Evolutionary conservation across 495 filamentous ascomycete species (phyloP), one percentile per base, ranked within the genome.

Genomic region (Trichoderma reesei): DNA sequence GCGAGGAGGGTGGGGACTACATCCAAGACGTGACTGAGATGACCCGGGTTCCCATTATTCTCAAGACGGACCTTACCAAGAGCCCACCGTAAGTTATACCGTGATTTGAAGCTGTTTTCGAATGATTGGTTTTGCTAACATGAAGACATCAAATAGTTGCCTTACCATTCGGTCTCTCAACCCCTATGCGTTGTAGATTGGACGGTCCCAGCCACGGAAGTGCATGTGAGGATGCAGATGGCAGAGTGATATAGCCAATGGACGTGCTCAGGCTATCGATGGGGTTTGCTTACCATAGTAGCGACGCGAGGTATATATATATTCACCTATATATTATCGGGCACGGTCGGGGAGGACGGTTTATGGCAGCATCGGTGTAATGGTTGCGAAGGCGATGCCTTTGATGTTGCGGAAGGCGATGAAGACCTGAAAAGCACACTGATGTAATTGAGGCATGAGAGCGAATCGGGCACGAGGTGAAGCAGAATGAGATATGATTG

Each of bases 21-120:
- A 96, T 98, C 70, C 94, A 98, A 74, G 94, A 98, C 73, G 92
- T 98, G 66, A 91, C 86, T 34, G 94, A 98, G 82, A 96, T 98
- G 91, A 93, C 91, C 41, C 83, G 92, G 63, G 90, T 98, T 61
- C 94, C 94, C 3, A 90, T 98, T 65, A 96, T 98, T 69, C 77
- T 98, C 61, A 98, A 97, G 86, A 98, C 94, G 41, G 94, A 98
- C 77, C 83, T 98, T 69, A 90, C 83, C 80, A 98, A 98, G 88
- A 98, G 94, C 75, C 94, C 94, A 77, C 94, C 94, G 90, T 98
- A 90, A 68, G 31, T 65, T 37, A 46, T 60, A 61, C 46, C 33
- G 60, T 54, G 39, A 34, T 42, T 66, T 3, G 41, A 59, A 37
- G 13, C 36, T 2, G 6, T 26, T 44, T 46, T 63, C 11, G 20